Percentiles rank a stretch among this genome's conserved stretches.
These are phyloP conservation scores for Salicornia ramosissima DNA, from an alignment of 148 eudicot species.

Conservation along the genomic window DNA sequence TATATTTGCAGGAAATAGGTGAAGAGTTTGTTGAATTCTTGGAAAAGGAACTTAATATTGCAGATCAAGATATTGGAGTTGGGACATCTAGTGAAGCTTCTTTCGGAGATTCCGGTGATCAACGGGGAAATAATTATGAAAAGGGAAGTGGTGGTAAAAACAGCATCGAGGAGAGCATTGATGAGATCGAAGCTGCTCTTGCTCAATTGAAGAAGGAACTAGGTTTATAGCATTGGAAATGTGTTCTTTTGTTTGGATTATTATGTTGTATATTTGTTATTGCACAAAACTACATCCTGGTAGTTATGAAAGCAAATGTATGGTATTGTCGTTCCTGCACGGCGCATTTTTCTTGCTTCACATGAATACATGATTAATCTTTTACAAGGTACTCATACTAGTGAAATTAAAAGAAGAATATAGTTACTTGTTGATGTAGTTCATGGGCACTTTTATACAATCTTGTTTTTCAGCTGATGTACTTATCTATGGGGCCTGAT, in stretches of 20 bases:
- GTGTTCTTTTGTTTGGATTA: not conserved
- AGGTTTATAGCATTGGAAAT: constrained; percentile 43
- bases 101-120: constrained; percentile 23
- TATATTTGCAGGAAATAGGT: constrained; percentile 67
- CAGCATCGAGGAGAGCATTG: constrained; percentile 58
- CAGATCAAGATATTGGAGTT: constrained; percentile 33
- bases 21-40: constrained; percentile 97
- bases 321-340: not conserved
- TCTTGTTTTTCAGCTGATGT: no score
- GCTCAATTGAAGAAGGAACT: constrained; percentile 78
- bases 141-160: constrained; percentile 28
- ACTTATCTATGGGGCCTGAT: no score
- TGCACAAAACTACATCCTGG: not conserved
- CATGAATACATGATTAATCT: no score
- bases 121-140: constrained; percentile 25
- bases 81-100: constrained; percentile 20
- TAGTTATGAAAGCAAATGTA: not conserved
- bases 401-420: no score
- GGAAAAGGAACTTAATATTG: constrained; percentile 87
- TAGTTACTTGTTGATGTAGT: no score
- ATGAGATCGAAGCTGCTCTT: constrained; percentile 90
- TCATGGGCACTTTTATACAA: no score
- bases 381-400: no score
- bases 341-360: not conserved
- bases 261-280: not conserved